A percentile compares a stretch with the other conserved stretches of the same genome.
These are phyloP conservation scores for Paulownia fortunei DNA, from an alignment of 257 asterid species.

Conservation along the genomic window DNA sequence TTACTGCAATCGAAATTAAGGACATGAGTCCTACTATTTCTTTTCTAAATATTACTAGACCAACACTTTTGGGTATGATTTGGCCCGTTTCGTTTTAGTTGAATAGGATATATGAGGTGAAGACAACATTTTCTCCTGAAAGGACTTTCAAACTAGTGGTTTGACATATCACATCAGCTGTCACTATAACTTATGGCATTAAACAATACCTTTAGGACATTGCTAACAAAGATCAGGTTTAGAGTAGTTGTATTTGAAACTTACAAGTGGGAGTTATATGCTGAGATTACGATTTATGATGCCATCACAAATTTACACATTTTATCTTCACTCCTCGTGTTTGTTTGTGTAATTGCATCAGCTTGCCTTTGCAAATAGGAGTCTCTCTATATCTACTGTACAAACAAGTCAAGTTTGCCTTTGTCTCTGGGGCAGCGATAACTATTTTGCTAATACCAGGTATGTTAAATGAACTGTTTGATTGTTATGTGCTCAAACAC, in stretches of 20 bases:
- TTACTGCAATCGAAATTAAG: conserved; percentile 18
- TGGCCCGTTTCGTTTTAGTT: neutral
- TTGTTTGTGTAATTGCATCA: conserved; percentile 50
- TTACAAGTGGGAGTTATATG: neutral
- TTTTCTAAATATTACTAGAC: neutral
- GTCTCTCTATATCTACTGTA: conserved; percentile 86
- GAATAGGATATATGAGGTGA: neutral
- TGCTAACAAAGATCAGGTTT: neutral
- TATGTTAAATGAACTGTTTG: conserved; percentile 32
- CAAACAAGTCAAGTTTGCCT: conserved; percentile 90
- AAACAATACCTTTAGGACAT: neutral
- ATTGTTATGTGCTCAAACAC: conserved; percentile 3
- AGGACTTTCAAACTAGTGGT: neutral
- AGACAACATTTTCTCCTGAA: neutral
- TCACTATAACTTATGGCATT: neutral
- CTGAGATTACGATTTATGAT: neutral
- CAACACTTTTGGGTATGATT: neutral
- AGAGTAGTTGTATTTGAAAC: neutral
- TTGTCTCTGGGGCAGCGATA: conserved; percentile 84
- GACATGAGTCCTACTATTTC: neutral
- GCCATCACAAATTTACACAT: neutral
- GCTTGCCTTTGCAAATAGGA: conserved; percentile 99
- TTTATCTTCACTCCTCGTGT: conserved; percentile 1
- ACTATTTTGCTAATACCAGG: conserved; percentile 95
- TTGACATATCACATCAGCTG: conserved; percentile 1